Percentiles rank a stretch among this genome's conserved stretches.
These are phyloP conservation scores for Heterobasidion parviporum DNA, from an alignment of 1,284 basidiomycete genomes.

Conservation along the genomic window DNA sequence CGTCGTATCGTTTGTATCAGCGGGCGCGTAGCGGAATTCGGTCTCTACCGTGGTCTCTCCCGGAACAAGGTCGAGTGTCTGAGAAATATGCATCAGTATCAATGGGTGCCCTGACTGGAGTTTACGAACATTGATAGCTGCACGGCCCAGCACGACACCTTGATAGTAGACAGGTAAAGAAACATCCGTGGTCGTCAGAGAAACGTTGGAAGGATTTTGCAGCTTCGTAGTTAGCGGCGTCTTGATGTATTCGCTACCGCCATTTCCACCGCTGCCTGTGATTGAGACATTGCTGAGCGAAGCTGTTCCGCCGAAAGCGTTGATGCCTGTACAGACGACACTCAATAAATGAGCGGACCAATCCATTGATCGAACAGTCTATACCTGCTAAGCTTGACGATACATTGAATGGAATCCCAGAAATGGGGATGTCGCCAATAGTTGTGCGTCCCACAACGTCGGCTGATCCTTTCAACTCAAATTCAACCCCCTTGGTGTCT, in stretches of 20 bases:
- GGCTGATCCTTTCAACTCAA: slow-evolving; percentile 50
- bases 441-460: slow-evolving; percentile 56
- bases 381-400: slow-evolving; percentile 44
- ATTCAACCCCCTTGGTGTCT: slow-evolving; percentile 33
- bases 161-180: slow-evolving; percentile 55
- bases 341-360: too few species aligned
- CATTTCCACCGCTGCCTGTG: slow-evolving; percentile 50
- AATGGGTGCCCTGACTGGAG: neutral
- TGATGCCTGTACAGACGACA: slow-evolving; percentile 30
- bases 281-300: slow-evolving; percentile 46
- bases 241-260: slow-evolving; percentile 46
- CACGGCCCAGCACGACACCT: slow-evolving; percentile 45
- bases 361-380: slow-evolving; percentile 3
- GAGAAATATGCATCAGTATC: neutral
- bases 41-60: slow-evolving; percentile 47
- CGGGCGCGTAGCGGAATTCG: slow-evolving; percentile 64
- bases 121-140: slow-evolving; percentile 45
- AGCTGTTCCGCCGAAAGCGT: slow-evolving; percentile 44
- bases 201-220: slow-evolving; percentile 63
- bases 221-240: slow-evolving; percentile 46
- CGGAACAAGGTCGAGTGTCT: slow-evolving; percentile 53
- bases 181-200: slow-evolving; percentile 51
- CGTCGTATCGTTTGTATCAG: slow-evolving; percentile 53
- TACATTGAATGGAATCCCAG: slow-evolving; percentile 57
- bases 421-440: slow-evolving; percentile 63